These are phyloP conservation scores for Aureobasidium sp. DNA, from an alignment of 2,329 filamentous ascomycete species.

Conservation along the genomic window DNA sequence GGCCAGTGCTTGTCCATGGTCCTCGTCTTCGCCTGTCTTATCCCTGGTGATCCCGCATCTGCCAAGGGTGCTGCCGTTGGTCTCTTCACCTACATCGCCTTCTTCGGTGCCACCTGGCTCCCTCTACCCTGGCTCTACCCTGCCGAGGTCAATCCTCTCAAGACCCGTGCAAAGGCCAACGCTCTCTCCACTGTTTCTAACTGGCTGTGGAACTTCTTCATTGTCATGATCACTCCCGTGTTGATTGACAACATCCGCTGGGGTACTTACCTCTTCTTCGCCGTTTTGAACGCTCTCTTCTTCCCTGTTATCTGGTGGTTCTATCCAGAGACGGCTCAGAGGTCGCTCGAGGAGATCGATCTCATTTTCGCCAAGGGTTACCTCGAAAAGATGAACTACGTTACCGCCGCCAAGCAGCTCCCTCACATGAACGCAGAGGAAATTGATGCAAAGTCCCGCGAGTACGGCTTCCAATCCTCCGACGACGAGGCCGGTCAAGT, in stretches of 20 bases:
- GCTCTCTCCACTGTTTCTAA: slow-evolving; percentile 46
- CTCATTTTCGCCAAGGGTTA: slow-evolving; percentile 25
- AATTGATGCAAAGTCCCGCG: slow-evolving; percentile 25
- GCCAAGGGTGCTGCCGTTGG: slow-evolving; percentile 46
- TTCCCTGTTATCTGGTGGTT: slow-evolving; percentile 52
- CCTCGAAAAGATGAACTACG: slow-evolving; percentile 27
- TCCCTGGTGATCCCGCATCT: slow-evolving; percentile 24
- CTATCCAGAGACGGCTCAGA: slow-evolving; percentile 34
- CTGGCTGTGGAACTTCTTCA: slow-evolving; percentile 44
- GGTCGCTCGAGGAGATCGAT: slow-evolving; percentile 20
- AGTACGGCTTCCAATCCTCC: slow-evolving; percentile 25
- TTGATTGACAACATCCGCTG: slow-evolving; percentile 28
- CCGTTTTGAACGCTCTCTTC: slow-evolving; percentile 43
- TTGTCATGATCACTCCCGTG: slow-evolving; percentile 37
- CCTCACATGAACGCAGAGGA: slow-evolving; percentile 27
- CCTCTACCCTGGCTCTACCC: slow-evolving; percentile 26
- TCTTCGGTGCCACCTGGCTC: slow-evolving; percentile 50
- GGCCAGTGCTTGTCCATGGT: slow-evolving; percentile 50
- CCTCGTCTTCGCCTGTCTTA: slow-evolving; percentile 33
- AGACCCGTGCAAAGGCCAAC: slow-evolving; percentile 48
- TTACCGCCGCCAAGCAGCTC: slow-evolving; percentile 29
- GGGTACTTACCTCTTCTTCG: slow-evolving; percentile 41
- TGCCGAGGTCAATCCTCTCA: slow-evolving; percentile 41
- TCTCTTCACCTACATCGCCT: slow-evolving; percentile 61
- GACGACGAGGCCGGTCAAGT: slow-evolving; percentile 26